Percentiles rank a stretch among this genome's conserved stretches.
These are phyloP conservation scores for Penicillium pancosmium DNA, from an alignment of 495 filamentous ascomycete genomes.

Conservation along the genomic window DNA sequence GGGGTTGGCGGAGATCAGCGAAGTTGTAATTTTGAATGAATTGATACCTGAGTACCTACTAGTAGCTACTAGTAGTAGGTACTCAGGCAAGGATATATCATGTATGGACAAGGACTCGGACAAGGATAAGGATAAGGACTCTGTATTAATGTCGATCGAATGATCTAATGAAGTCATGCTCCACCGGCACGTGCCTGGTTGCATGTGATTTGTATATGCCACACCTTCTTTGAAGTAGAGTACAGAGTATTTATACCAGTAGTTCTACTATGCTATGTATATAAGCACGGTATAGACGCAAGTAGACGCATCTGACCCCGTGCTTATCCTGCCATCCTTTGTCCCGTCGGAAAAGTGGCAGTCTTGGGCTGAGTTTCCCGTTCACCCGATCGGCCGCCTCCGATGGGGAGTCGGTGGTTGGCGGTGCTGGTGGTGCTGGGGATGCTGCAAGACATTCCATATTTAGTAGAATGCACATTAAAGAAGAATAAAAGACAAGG, in stretches of 20 bases:
- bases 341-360: slow-evolving; percentile 25
- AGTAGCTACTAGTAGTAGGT: neutral
- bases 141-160: slow-evolving; percentile 21
- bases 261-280: too few relatives aligned
- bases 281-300: too few relatives aligned
- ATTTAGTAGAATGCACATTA: too few relatives aligned
- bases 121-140: neutral
- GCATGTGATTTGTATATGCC: slow-evolving; percentile 6
- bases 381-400: slow-evolving; percentile 29
- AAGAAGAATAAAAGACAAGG: too few relatives aligned
- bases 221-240: neutral
- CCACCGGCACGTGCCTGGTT: slow-evolving; percentile 9
- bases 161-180: slow-evolving; percentile 28
- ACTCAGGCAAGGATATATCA: too few relatives aligned
- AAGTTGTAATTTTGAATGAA: neutral
- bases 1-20: neutral
- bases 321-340: slow-evolving; percentile 8
- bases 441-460: neutral
- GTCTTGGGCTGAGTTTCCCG: slow-evolving; percentile 23
- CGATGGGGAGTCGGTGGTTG: neutral
- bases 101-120: too few relatives aligned
- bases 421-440: neutral
- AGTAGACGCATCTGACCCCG: too few relatives aligned
- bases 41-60: too few relatives aligned
- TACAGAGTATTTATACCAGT: too few relatives aligned